Percentiles rank a stretch among this genome's conserved stretches.
Evolutionary conservation across 768 basidiomycete genomes (phyloP).

Genomic region (Sporobolomyces roseus): DNA sequence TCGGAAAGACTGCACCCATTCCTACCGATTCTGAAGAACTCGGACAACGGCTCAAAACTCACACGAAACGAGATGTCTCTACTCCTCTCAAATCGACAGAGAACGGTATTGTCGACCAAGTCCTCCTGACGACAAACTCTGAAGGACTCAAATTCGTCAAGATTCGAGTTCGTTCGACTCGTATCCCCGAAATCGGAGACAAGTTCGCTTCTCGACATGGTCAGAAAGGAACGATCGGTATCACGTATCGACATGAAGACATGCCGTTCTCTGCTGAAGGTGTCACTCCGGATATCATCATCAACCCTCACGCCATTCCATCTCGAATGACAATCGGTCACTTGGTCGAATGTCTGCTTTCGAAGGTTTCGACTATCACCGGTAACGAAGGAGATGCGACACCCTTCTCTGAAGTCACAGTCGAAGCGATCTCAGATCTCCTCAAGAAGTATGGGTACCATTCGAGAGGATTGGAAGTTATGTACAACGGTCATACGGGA

Average conservation of each 20-base stretch:
- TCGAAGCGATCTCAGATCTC: conserved; percentile 92
- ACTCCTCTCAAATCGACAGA: conserved; percentile 97
- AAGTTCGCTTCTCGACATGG: conserved; percentile 99
- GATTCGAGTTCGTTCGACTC: conserved; percentile 89
- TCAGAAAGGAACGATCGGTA: conserved; percentile 99
- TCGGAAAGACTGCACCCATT: conserved; percentile 96
- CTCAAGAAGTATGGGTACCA: conserved; percentile 88
- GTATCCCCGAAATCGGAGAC: conserved; percentile 96
- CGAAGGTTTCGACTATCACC: conserved; percentile 90
- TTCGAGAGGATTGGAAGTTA: conserved; percentile 91
- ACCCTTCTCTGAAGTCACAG: conserved; percentile 95
- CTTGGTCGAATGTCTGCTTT: conserved; percentile 94
- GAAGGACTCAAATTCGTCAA: conserved; percentile 98
- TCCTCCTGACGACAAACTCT: conserved; percentile 89
- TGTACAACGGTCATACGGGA: conserved; percentile 99
- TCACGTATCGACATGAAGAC: conserved; percentile 98
- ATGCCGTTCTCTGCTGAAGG: conserved; percentile 99
- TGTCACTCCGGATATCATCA: conserved; percentile 92
- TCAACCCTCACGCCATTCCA: conserved; percentile 99
- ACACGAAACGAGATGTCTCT: conserved; percentile 91
- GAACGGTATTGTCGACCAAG: conserved; percentile 95
- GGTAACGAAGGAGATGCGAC: conserved; percentile 98
- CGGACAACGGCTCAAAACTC: conserved; percentile 87
- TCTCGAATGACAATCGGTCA: conserved; percentile 99
- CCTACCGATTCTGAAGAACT: conserved; percentile 95